Evolutionary conservation across 106 monocot genomes (phyloP), one percentile per base, ranked within the genome.

Genomic region (Triglochin maritima): DNA sequence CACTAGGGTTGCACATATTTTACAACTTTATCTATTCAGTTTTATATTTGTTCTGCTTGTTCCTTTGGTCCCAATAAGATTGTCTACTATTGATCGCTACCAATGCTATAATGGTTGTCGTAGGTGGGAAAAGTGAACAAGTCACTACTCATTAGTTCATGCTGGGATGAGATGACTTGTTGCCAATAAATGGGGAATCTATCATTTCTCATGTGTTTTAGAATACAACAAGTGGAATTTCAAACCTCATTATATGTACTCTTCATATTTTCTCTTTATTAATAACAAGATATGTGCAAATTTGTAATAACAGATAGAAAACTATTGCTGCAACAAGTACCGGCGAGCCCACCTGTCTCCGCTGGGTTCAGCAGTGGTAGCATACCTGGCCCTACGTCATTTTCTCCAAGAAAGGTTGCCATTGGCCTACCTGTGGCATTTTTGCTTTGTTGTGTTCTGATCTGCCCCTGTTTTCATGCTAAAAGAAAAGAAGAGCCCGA

Each of bases 391-490:
- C 42, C 43, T 42, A 11, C 45, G 8, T 17, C 46, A 6, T 57
- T 49, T 2, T 43, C 15, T 16, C 15, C 52, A 45, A 46, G 49
- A 7, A 71, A 71, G 12, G 14, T 67, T 7, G 59, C 54, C 4
- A 9, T 72, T 0, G 71, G 66, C 13, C 3, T 59, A 9, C 66
- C 78, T 12, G 66, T 47, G 9, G 65, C 41, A 44, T 61, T 78
- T 53, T 47, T 78, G 13, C 66, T 78, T 4, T 78, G 66, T 7
- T 78, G 78, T 52, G 49, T 54, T 60, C 46, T 72, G 2, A 10
- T 78, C 2, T 78, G 78, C 16, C 78, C 78, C 13, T 78, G 78
- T 47, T 71, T 78, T 54, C 66, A 57, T 46, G 44, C 71, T 47
- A 71, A 57, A 57, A 67, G 57, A 17, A 78, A 72, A 41, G 78